Base-by-base conservation (phyloP, 352 stramenopile genomes). In the Thalassiosira hispida region DNA sequence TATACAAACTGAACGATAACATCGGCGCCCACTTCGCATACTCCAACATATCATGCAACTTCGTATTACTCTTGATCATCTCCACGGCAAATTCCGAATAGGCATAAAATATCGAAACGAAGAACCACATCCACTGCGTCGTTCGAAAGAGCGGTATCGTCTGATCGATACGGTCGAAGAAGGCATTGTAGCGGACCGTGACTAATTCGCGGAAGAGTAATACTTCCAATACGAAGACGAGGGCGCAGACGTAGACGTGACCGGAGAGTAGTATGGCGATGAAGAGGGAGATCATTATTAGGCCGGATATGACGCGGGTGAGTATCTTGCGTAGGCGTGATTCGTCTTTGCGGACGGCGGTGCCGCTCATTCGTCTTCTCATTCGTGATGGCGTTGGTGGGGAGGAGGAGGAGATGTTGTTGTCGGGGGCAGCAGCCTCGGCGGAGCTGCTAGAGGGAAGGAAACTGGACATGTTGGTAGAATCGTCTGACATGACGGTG, bases 41-140 rank as follows among this genome's bases (percentile, higher is more conserved):
- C 71, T 95, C 68, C 0, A 93, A 84, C 6, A 91, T 75, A 57
- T 89, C 71, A 56, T 94, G 88, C 47, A 88, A 64, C 20, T 73
- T 62, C 0, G 78, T 75, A 84, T 94, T 93, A 47, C 49, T 82
- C 69, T 92, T 85, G 57, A 93, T 85, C 22, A 91, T 72, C 49
- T 92, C 83, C 7, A 72, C 62, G 0, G 90, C 61, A 79, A 93
- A 94, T 49, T 95, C 91, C 6, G 76, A 81, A 64, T 94, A 99
- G 52, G 97, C 97, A 86, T 98, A 99, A 85, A 98, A 97, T 9
- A 98, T 95, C n/a, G 95, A 95, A 1, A 98, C 93, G 16, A 92
- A 89, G 88, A 98, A 99, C 97, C 97, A 99, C 77, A 96, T 93
- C 97, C 97, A 99, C 87, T 99, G 96, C 61, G 98, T 96, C 2